These are phyloP conservation scores for Cubamyces sp. DNA, from an alignment of 768 basidiomycete genomes.

Conservation along the genomic window DNA sequence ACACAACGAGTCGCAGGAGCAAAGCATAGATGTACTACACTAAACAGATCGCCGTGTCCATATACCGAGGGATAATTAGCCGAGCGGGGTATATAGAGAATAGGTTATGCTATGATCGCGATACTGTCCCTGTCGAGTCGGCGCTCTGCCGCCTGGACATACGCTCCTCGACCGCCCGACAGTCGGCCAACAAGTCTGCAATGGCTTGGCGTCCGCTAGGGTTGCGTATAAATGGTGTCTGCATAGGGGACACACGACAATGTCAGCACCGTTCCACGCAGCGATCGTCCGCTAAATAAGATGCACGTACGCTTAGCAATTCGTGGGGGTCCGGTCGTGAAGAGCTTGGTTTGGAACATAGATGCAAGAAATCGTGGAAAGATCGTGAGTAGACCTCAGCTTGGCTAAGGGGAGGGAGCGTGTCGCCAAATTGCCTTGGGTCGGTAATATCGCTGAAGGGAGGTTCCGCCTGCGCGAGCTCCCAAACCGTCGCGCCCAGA, in stretches of 20 bases:
- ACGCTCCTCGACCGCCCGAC: constrained; percentile 64
- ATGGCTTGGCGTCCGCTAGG: constrained; percentile 73
- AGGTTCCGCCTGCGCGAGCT: constrained; percentile 74
- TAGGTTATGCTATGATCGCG: constrained; percentile 32
- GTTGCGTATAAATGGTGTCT: constrained; percentile 69
- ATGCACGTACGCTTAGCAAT: constrained; percentile 56
- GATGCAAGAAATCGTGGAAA: constrained; percentile 73
- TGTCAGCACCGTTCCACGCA: not conserved
- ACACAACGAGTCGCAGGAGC: constrained; percentile 6
- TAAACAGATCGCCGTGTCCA: constrained; percentile 24
- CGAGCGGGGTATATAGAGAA: constrained; percentile 28
- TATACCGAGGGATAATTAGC: constrained; percentile 27
- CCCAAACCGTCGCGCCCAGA: constrained; percentile 83
- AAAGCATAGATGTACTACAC: constrained; percentile 25
- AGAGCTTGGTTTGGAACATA: constrained; percentile 64
- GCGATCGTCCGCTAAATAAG: not conserved
- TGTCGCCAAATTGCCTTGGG: constrained; percentile 48
- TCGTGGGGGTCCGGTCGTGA: constrained; percentile 60
- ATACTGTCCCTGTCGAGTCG: constrained; percentile 34
- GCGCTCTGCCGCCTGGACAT: constrained; percentile 31
- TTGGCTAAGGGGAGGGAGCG: constrained; percentile 66
- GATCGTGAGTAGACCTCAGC: constrained; percentile 65
- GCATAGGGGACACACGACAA: not conserved
- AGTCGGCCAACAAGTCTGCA: constrained; percentile 65
- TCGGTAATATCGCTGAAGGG: constrained; percentile 68